phyloP scores from a whole-genome alignment of 495 filamentous ascomycete species.

The Daldinia vernicosa region DNA sequence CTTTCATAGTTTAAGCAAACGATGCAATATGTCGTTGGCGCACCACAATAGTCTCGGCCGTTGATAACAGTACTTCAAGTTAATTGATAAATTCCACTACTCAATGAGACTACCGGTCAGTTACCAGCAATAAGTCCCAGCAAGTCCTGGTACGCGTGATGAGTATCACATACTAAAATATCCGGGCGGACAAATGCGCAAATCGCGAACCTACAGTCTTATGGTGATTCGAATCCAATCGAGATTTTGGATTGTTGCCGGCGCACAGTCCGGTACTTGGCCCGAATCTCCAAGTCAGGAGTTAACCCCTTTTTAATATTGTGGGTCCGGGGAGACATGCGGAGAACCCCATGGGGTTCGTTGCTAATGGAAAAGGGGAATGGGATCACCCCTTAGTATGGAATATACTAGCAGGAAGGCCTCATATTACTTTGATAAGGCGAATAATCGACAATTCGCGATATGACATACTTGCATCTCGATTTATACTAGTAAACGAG shows the following conservation, averaged over 20 bases:
- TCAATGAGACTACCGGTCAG: neutral
- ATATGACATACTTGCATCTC: neutral
- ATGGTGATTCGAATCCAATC: neutral
- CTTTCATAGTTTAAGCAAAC: neutral
- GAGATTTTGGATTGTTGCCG: neutral
- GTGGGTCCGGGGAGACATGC: neutral
- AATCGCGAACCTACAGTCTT: neutral
- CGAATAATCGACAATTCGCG: neutral
- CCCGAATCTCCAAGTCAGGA: neutral
- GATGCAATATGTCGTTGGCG: neutral
- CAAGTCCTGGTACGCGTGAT: neutral
- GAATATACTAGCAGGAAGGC: neutral
- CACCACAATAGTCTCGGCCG: neutral
- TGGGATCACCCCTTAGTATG: neutral
- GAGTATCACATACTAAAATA: neutral
- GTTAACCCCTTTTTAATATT: neutral
- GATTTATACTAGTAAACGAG: neutral
- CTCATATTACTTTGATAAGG: neutral
- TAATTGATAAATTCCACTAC: neutral
- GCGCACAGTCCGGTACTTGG: neutral
- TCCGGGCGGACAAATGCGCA: neutral
- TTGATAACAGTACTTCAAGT: neutral
- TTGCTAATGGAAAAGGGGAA: conserved; percentile 1
- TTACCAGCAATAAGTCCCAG: neutral
- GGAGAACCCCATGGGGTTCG: neutral